phyloP scores from a whole-genome alignment of 176 grass and related monocot genomes.

The Elaeis guineensis region DNA sequence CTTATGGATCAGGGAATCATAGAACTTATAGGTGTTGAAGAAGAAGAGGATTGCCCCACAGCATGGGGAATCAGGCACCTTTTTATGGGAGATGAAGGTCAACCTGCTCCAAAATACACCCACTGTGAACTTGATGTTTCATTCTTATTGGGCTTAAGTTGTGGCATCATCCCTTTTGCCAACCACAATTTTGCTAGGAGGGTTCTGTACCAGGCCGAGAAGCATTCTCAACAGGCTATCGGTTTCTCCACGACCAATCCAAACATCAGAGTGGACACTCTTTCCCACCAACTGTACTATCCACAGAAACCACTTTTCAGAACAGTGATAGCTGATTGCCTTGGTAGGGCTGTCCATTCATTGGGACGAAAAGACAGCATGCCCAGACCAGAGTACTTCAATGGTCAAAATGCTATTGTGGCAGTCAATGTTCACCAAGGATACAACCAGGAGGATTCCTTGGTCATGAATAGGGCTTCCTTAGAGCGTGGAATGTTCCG shows the following conservation, averaged over 20 bases:
- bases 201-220: conserved; percentile 84
- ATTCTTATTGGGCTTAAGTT: conserved; percentile 86
- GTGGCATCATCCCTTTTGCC: conserved; percentile 78
- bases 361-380: conserved; percentile 50
- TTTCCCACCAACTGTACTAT: conserved; percentile 89
- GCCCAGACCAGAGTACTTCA: conserved; percentile 75
- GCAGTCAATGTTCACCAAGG: conserved; percentile 95
- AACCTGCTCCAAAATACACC: conserved; percentile 41
- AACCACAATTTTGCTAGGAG: conserved; percentile 95
- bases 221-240: conserved; percentile 94
- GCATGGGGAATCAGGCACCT: conserved; percentile 81
- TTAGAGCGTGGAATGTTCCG: conserved; percentile 91
- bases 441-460: conserved; percentile 95
- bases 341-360: conserved; percentile 49
- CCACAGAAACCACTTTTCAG: conserved; percentile 91
- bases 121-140: conserved; percentile 83
- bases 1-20: conserved; percentile 86
- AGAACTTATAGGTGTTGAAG: conserved; percentile 87
- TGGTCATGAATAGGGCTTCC: conserved; percentile 94
- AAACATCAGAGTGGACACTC: conserved; percentile 68
- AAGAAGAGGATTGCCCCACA: conserved; percentile 76
- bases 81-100: conserved; percentile 29
- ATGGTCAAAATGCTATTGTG: conserved; percentile 95
- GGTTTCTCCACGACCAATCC: conserved; percentile 93
- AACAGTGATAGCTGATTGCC: conserved; percentile 67